Percentiles rank a stretch among this genome's conserved stretches.
Conservation (phyloP, 306 rosid species). For the Pterocarpus macrocarpus region DNA sequence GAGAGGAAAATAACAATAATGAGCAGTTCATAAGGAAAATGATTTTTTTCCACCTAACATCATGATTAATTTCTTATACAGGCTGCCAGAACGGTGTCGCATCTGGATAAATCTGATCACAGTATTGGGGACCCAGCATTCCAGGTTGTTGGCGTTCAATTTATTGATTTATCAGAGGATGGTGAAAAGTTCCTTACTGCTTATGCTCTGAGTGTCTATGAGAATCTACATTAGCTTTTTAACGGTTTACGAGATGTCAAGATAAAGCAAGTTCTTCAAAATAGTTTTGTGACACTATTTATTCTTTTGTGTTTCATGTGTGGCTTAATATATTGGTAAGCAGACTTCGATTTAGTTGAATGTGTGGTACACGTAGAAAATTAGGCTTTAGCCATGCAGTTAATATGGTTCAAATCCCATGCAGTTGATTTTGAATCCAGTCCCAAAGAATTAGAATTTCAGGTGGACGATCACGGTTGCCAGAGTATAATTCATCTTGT, state of each 20-base stretch:
- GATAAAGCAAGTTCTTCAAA: slow-evolving; percentile 1
- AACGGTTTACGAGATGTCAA: slow-evolving; percentile 2
- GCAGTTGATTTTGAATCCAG: not conserved
- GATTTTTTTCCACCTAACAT: not conserved
- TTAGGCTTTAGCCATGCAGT: not conserved
- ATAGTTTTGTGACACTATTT: not conserved
- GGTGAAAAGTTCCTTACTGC: not conserved
- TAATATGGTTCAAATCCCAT: too few relatives aligned
- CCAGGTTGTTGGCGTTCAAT: slow-evolving; percentile 4
- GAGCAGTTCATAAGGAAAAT: not conserved
- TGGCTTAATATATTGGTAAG: not conserved
- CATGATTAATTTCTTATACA: slow-evolving; percentile 30
- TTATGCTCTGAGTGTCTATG: not conserved
- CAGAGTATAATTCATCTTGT: not conserved
- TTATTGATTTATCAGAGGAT: slow-evolving; percentile 35
- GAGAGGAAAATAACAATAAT: not conserved
- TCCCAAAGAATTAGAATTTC: not conserved
- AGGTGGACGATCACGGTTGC: not conserved
- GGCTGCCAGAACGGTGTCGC: slow-evolving; percentile 21
- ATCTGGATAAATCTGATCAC: slow-evolving; percentile 12
- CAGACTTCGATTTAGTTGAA: not conserved
- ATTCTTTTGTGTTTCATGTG: not conserved
- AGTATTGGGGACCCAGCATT: slow-evolving; percentile 6
- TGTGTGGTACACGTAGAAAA: not conserved
- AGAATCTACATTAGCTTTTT: not conserved